Evolutionary conservation across 441 rosid species (phyloP), one percentile per base, ranked within the genome.

Genomic region (Populus hybrid): DNA sequence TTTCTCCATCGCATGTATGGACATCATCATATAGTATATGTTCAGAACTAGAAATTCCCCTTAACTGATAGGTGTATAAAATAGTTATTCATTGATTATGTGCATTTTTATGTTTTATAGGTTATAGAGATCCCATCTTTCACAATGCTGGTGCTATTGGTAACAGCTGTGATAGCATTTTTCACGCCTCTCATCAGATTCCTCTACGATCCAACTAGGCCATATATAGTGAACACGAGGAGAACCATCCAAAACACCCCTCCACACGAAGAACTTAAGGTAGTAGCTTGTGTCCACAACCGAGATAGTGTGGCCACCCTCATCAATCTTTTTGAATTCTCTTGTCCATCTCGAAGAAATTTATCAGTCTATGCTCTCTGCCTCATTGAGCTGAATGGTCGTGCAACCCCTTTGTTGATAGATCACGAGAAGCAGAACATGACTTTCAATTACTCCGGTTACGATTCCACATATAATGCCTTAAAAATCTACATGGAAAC

Each of bases 221-320:
- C 95, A 40, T 91, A 89, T 73, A 85, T 85, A 86, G 85, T 86
- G 18, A 91, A 81, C 84, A 87, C 76, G 59, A 82, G 87, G 73
- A 88, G 92, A 21, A 91, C 94, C 38, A 86, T 91, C 81, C 97
- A 91, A 14, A 90, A 91, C 79, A 86, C 88, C 10, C 81, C 89
- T 2, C 90, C 83, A 1, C 23, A 34, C 63, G 67, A 85, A 3
- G 83, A 87, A 70, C 76, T 89, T 30, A 67, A 85, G 23, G 63
- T 89, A 2, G 80, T 91, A 28, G 76, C 88, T 16, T 87, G 88
- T 30, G 78, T 89, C 70, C 80, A 84, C 20, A 85, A 87, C 66
- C 75, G 82, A 26, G 85, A 85, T 36, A 81, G 74, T 32, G 77
- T 85, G 23, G 81, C 86, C 0, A 83, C 86, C 42, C 83, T 91